Evolutionary conservation across 176 grass and related monocot species (phyloP).

Genomic region (Chrysopogon serrulatus): DNA sequence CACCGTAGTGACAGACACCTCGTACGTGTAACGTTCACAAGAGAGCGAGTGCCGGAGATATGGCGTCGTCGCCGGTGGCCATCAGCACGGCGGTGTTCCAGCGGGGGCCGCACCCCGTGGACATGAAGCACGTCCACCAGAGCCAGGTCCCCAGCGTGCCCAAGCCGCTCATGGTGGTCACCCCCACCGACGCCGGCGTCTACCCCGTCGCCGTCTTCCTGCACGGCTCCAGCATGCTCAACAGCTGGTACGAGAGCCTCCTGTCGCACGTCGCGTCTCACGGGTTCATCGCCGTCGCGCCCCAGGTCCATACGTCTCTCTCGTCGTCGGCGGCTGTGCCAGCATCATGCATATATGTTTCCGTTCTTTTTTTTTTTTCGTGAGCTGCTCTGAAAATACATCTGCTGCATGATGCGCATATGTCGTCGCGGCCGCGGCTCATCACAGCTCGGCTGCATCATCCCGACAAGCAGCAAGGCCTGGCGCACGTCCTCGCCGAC

Average conservation of each 20-base stretch:
- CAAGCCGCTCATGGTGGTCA: background rate
- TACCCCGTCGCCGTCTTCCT: background rate
- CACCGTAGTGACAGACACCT: too few species aligned
- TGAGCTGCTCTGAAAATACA: background rate
- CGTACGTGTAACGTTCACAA: too few species aligned
- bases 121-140: background rate
- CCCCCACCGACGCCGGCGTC: background rate
- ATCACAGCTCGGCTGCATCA: background rate
- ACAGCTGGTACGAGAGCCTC: background rate
- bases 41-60: background rate
- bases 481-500: background rate
- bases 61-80: background rate
- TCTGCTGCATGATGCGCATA: too few species aligned
- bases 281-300: background rate
- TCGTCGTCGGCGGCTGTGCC: background rate
- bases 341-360: background rate
- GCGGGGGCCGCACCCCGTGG: background rate
- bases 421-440: background rate
- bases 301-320: background rate
- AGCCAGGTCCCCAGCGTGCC: background rate
- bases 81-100: background rate
- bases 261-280: slow-evolving; percentile 1
- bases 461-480: background rate
- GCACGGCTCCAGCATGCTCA: background rate
- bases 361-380: background rate